Base-by-base conservation (phyloP, 768 basidiomycete species). In the Tricholoma flavovirens region DNA sequence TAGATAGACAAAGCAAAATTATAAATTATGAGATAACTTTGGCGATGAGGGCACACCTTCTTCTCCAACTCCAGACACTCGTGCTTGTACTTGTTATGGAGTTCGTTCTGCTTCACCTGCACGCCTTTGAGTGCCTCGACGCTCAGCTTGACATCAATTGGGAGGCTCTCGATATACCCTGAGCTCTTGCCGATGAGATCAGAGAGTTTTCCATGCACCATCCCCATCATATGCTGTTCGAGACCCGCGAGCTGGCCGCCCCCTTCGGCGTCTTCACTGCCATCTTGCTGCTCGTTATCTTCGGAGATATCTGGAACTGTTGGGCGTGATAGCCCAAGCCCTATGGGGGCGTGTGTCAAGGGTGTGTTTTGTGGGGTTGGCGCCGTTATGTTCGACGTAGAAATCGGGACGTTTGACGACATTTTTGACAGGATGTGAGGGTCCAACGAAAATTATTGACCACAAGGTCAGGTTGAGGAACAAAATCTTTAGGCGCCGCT, bases 301-400 rank as follows among this genome's bases (percentile, higher is more conserved):
- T 94, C 92, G 38, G 84, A 74, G 73, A 93, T 93, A 72, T 90
- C 90, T 60, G 91, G 92, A 51, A 92, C 89, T 2, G 89, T 87
- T 8, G 94, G 94, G 64, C 90, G 84, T 46, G 92, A 93, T 58
- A 94, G 79, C 55, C 87, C 89, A 5, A 73, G 58, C 0, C 86
- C 79, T 71, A 96, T 87, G 54, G 92, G 91, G 11, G 90, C 89
- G 62, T 89, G 83, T 53, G 76, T 84, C 59, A 93, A 74, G 10
- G 93, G 94, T 3, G 94, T 96, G 74, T 97, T 96, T 76, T 91
- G 89, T 21, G 93, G 93, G 14, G 93, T 97, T 7, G 93, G 93
- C n/a, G 93, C 93, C 3, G 88, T 86, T 22, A 86, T 74, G 71
- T 82, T 82, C 55, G 72, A 68, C 43, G 74, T 71, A 26, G 76